Percentiles rank a stretch among this genome's conserved stretches.
Evolutionary conservation across 495 filamentous ascomycete genomes (phyloP).

Genomic region (Podospora australis): DNA sequence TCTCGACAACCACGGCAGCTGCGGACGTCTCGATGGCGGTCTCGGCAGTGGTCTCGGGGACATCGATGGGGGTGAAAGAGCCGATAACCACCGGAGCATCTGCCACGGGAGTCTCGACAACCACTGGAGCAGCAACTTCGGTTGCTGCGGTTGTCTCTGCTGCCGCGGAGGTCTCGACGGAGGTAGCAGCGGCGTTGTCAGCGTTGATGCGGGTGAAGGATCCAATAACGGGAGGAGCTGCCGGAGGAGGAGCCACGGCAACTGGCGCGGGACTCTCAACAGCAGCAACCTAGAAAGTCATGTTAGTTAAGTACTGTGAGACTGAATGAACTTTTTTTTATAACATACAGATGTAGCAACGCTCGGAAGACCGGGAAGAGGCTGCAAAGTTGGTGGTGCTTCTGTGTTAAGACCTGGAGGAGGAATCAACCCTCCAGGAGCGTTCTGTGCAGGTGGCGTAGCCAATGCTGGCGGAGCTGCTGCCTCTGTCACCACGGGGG

Average conservation of each 20-base stretch:
- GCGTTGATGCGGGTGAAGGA: background rate
- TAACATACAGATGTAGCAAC: conserved; percentile 15
- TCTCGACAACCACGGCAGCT: background rate
- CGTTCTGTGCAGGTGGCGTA: background rate
- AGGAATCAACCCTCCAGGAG: conserved; percentile 1
- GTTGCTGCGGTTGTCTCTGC: too few species aligned
- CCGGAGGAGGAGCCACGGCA: background rate
- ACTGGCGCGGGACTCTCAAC: background rate
- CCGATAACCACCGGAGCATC: background rate
- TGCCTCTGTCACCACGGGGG: background rate
- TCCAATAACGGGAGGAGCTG: background rate
- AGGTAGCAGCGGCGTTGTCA: background rate
- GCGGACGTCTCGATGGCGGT: background rate
- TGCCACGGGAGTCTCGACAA: background rate
- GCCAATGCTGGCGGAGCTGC: conserved; percentile 4
- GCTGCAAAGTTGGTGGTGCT: background rate
- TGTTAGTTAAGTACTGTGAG: background rate
- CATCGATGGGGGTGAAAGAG: background rate
- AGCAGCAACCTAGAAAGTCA: background rate
- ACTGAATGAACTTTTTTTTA: background rate
- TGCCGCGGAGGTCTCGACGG: background rate
- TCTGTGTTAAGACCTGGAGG: conserved; percentile 5
- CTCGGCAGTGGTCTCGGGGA: background rate
- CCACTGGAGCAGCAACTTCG: too few species aligned
- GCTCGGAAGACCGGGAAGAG: conserved; percentile 10